phyloP scores from a whole-genome alignment of 805 yeast genomes.

The Saccharomyces paradoxus region DNA sequence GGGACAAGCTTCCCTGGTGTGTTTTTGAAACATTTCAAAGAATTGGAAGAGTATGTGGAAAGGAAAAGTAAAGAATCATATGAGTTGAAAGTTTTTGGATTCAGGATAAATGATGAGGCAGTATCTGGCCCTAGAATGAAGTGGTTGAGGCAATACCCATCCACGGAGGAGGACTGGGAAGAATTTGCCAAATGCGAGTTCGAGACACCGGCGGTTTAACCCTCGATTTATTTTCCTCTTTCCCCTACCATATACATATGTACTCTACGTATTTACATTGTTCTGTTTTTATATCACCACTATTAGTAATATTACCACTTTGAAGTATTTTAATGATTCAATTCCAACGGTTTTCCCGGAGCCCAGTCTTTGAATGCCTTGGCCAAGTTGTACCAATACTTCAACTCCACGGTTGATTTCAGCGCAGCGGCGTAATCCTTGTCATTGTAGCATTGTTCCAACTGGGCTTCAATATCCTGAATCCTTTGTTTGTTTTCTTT shows the following conservation, averaged over 20 bases:
- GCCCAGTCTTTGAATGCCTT: constrained; percentile 70
- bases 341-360: constrained; percentile 53
- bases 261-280: neutral
- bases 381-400: constrained; percentile 77
- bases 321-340: constrained; percentile 43
- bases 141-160: constrained; percentile 82
- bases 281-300: neutral
- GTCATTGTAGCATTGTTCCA: constrained; percentile 40
- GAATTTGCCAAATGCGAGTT: constrained; percentile 63
- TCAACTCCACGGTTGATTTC: constrained; percentile 58
- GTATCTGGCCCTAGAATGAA: constrained; percentile 88
- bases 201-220: constrained; percentile 36
- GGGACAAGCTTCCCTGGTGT: constrained; percentile 94
- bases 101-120: constrained; percentile 66
- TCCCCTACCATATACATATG: neutral
- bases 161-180: constrained; percentile 46
- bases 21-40: constrained; percentile 86
- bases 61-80: constrained; percentile 45
- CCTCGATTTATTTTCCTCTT: neutral
- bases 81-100: constrained; percentile 80
- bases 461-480: constrained; percentile 33
- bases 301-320: neutral
- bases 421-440: constrained; percentile 54
- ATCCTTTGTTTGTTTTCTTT: constrained; percentile 53
- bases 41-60: constrained; percentile 67